Evolutionary conservation across 371 early-diverging fungal species (phyloP), one percentile per base, ranked within the genome.

Genomic region (Choanephora cucurbitarum): DNA sequence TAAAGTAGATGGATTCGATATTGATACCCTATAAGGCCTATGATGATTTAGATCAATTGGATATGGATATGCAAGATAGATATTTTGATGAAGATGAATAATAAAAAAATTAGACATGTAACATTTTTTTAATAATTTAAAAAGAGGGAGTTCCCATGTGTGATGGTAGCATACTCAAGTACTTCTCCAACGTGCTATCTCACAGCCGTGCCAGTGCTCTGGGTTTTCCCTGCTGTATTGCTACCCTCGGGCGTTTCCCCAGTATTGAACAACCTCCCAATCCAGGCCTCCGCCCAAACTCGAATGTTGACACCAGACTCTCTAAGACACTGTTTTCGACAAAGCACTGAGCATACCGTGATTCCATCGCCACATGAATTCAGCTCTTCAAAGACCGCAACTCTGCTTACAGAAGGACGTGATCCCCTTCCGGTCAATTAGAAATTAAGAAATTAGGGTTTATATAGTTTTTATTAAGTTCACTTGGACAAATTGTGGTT

Each of bases 181-280:
- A 64, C 67, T 77, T 69, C 80, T 80, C 75, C 69, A 55, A 66
- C 62, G 80, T 80, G 80, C 77, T 55, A 80, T 67, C 77, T 80
- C 63, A 65, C 75, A 75, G 80, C 77, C 77, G 75, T 62, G 50
- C 69, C 64, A 66, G 67, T 80, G 75, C 80, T 80, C 69, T 73
- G 51, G 60, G 80, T 80, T 80, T 80, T 80, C 80, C 80, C 80
- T 80, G 80, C 77, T 80, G 75, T 77, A 77, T 80, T 80, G 64
- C 80, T 77, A 77, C 75, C 75, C 80, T 80, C 73, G 80, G 80
- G 80, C 80, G 31, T 33, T 75, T 50, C 80, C 72, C 67, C 69
- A 70, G 68, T 77, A 77, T 77, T 80, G 67, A 75, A 72, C 72
- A 80, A 77, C 80, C 75, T 71, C 75, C 75, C 44, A 58, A 37